Percentiles rank a stretch among this genome's conserved stretches.
Conservation (phyloP, 805 yeast species). For the Saccharomycopsis lassenensis region DNA sequence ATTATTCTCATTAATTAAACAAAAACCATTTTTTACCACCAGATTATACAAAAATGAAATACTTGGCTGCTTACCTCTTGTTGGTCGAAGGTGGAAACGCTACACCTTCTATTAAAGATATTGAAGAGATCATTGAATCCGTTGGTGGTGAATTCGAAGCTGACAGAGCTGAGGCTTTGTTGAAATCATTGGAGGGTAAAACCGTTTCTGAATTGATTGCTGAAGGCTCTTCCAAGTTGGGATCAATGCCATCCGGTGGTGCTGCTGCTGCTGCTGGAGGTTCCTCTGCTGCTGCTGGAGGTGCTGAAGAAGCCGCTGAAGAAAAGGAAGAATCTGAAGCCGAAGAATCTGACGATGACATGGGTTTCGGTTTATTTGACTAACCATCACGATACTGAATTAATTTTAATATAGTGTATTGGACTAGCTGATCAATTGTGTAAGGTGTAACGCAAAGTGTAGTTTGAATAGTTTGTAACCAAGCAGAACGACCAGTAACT, state of each 20-base stretch:
- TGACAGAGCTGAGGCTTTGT: constrained; percentile 68
- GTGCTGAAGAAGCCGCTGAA: constrained; percentile 59
- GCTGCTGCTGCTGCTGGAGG: constrained; percentile 77
- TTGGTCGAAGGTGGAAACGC: constrained; percentile 95
- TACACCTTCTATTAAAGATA: constrained; percentile 87
- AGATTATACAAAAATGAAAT: constrained; percentile 48
- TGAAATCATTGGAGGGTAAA: constrained; percentile 90
- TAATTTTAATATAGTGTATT: too few species aligned
- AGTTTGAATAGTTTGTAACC: too few species aligned
- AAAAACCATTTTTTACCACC: background rate
- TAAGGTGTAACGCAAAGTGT: too few species aligned
- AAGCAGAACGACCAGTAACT: too few species aligned
- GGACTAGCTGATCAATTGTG: too few species aligned
- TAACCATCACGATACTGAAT: too few species aligned
- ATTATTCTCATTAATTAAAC: constrained; percentile 39
- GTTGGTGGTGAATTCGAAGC: constrained; percentile 96
- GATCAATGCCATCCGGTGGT: constrained; percentile 97
- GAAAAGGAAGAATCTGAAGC: constrained; percentile 53
- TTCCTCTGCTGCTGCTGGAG: constrained; percentile 59
- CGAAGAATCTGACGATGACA: constrained; percentile 55
- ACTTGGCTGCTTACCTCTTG: constrained; percentile 98
- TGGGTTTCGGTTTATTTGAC: constrained; percentile 98
- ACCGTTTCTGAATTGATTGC: constrained; percentile 79
- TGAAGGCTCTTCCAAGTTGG: constrained; percentile 92
- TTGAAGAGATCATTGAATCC: constrained; percentile 79